Base-by-base conservation (phyloP, 768 basidiomycete genomes). In the Megacollybia marginata region DNA sequence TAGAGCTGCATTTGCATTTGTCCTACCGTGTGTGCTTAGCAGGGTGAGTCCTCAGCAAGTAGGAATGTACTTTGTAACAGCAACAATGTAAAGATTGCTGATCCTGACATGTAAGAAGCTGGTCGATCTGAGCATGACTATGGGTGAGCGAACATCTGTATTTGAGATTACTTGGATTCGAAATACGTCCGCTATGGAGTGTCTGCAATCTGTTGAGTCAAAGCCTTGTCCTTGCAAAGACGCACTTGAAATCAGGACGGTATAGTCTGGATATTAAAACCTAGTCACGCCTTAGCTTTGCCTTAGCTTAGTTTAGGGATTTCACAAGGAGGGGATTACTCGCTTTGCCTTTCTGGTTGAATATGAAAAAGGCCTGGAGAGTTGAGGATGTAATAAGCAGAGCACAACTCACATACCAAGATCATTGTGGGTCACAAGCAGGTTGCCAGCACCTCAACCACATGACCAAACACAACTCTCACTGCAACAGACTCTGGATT, bases 271-370 rank as follows among this genome's bases (percentile, higher is more conserved):
- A 96, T 62, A 98, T 99, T 59, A 99, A 78, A 59, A 98, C 90
- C 92, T 94, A 59, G 34, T 48, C 32, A 35, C 43, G 38, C 42
- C 46, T 46, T 36, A n/a, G n/a, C n/a, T n/a, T n/a, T n/a, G n/a
- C n/a, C n/a, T n/a, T n/a, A 34, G 54, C 45, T 35, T 46, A 33
- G 33, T 48, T 40, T 33, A 47, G 15, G 8, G n/a, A 28, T 20
- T 28, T 18, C 51, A 54, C 54, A 52, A 52, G 34, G 42, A 34
- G n/a, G 44, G 19, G 28, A 43, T n/a, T 32, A 62, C 79, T 36
- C 49, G 93, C 95, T 80, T 98, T 96, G 67, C 96, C 96, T 68
- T 98, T 97, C 68, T 94, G 92, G 64, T 97, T 99, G 77, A 97
- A 96, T 51, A 97, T 92, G 69, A 98, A 97, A 81, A 97, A 97